Evolutionary conservation across 2,329 filamentous ascomycete genomes (phyloP).

Genomic region (Xylogone sp.): DNA sequence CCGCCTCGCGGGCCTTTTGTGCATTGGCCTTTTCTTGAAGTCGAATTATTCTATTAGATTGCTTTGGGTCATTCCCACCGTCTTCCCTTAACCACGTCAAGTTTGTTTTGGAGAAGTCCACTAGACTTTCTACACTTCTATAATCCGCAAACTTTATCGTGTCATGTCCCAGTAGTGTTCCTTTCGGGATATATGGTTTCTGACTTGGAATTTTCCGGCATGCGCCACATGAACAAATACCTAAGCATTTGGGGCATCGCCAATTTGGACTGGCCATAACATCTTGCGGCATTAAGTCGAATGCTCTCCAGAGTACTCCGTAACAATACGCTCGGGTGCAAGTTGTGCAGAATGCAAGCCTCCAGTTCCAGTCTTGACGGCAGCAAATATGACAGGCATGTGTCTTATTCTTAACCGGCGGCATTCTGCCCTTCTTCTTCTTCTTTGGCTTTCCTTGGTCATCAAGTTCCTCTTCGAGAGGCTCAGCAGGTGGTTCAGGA

Average conservation of each 20-base stretch:
- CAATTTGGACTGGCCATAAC: constrained; percentile 79
- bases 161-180: constrained; percentile 84
- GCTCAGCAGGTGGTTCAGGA: constrained; percentile 30
- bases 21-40: constrained; percentile 28
- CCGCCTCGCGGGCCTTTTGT: constrained; percentile 23
- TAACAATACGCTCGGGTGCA: constrained; percentile 85
- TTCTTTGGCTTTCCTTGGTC: constrained; percentile 51
- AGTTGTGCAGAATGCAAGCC: constrained; percentile 74
- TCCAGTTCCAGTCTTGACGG: constrained; percentile 77
- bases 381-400: constrained; percentile 78
- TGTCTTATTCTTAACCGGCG: constrained; percentile 46
- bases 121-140: constrained; percentile 82
- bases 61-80: constrained; percentile 42
- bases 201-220: constrained; percentile 68
- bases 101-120: constrained; percentile 90
- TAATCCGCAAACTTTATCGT: constrained; percentile 87
- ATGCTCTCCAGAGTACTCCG: constrained; percentile 85
- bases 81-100: constrained; percentile 71
- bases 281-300: constrained; percentile 81
- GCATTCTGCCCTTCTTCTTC: constrained; percentile 26
- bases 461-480: constrained; percentile 48
- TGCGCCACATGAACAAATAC: constrained; percentile 80
- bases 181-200: constrained; percentile 79
- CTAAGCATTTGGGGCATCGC: constrained; percentile 83
- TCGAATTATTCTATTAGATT: constrained; percentile 31